A percentile compares a stretch with the other conserved stretches of the same genome.
phyloP scores from a whole-genome alignment of 306 rosid genomes.

The Casuarina cunninghamiana region DNA sequence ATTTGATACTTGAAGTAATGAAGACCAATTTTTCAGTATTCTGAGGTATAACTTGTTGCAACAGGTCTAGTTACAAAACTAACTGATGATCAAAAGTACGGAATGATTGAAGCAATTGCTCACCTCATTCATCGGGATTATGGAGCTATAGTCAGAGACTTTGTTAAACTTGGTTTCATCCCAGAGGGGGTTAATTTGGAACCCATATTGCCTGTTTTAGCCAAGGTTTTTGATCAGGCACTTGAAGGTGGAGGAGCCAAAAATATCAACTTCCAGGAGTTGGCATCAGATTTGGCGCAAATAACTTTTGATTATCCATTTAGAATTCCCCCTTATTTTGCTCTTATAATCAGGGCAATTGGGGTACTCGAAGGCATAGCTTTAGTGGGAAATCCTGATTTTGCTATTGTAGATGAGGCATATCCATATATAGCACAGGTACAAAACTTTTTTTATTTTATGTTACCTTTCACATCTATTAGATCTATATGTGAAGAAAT shows the following conservation, averaged over 20 bases:
- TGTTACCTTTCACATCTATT: conserved; percentile 6
- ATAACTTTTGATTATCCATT: conserved; percentile 99
- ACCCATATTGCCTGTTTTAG: conserved; percentile 94
- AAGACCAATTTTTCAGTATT: conserved; percentile 14
- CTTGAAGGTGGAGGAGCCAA: conserved; percentile 99
- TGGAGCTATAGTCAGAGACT: conserved; percentile 90
- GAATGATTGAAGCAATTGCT: conserved; percentile 97
- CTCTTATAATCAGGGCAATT: conserved; percentile 97
- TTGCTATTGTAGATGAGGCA: conserved; percentile 98
- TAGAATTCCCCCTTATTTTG: conserved; percentile 97
- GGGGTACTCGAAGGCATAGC: conserved; percentile 98
- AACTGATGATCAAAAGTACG: conserved; percentile 97
- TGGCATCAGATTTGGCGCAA: conserved; percentile 96
- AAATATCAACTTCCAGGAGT: conserved; percentile 95
- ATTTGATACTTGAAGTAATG: neutral
- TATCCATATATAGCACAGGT: conserved; percentile 99
- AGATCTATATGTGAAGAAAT: conserved; percentile 9
- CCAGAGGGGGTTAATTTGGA: conserved; percentile 94
- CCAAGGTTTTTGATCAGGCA: conserved; percentile 98
- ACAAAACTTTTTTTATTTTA: conserved; percentile 12
- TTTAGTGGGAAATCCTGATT: conserved; percentile 92
- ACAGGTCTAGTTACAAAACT: conserved; percentile 95
- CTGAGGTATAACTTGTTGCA: conserved; percentile 34
- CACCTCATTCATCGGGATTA: conserved; percentile 98
- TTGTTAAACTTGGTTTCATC: conserved; percentile 86